Percentiles rank a stretch among this genome's conserved stretches.
These are phyloP conservation scores for Collybiopsis luxurians DNA, from an alignment of 768 basidiomycete genomes.

Conservation along the genomic window DNA sequence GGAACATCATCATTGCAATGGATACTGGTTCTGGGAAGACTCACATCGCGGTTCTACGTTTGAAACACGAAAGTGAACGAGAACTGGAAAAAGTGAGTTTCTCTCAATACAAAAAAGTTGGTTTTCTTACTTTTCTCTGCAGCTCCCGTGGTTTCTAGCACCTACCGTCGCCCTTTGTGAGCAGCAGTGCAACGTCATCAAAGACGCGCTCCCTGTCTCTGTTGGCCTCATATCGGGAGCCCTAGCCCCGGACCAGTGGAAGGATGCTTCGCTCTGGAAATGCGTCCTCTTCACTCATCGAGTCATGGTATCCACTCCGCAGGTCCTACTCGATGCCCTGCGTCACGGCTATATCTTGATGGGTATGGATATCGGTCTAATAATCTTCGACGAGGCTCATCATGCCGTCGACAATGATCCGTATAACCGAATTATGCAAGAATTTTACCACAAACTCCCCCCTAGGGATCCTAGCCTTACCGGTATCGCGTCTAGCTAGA, in stretches of 20 bases:
- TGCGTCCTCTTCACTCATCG: no score
- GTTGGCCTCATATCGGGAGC: conserved; percentile 72
- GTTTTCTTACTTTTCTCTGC: background rate
- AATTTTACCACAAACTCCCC: conserved; percentile 63
- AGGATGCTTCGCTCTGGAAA: no score
- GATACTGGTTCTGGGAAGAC: no score
- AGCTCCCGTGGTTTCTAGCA: conserved; percentile 81
- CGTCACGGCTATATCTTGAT: conserved; percentile 67
- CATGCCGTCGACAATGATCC: conserved; percentile 76
- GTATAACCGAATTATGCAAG: conserved; percentile 73
- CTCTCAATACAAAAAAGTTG: background rate
- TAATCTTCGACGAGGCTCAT: conserved; percentile 82
- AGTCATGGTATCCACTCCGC: conserved; percentile 72
- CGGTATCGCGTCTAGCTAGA: background rate
- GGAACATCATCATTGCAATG: conserved; percentile 71
- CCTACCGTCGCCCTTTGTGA: conserved; percentile 78
- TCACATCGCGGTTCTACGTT: conserved; percentile 68
- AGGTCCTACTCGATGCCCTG: conserved; percentile 75
- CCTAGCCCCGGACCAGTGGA: conserved; percentile 77
- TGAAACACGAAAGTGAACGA: conserved; percentile 66
- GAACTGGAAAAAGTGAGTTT: conserved; percentile 57
- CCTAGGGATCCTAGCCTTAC: conserved; percentile 19
- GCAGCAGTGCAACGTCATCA: no score
- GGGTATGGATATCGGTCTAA: conserved; percentile 58
- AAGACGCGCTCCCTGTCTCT: conserved; percentile 48